A percentile compares a stretch with the other conserved stretches of the same genome.
These are phyloP conservation scores for Alternaria gansuensis DNA, from an alignment of 2,329 filamentous ascomycete genomes.

Conservation along the genomic window DNA sequence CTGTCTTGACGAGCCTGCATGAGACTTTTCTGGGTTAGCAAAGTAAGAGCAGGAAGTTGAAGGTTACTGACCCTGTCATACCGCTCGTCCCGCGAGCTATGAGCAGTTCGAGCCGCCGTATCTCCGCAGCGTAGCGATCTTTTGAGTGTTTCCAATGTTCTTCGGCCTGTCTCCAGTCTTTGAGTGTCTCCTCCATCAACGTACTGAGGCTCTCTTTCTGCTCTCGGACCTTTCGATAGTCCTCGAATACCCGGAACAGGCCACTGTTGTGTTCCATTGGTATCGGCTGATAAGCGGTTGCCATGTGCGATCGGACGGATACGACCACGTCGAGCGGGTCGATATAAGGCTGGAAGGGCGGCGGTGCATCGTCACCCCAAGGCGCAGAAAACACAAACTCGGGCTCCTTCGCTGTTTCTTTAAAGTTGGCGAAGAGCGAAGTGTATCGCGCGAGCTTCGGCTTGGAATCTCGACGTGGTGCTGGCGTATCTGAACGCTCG, in stretches of 20 bases:
- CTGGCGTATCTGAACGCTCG: conserved; percentile 44
- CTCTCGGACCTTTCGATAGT: conserved; percentile 50
- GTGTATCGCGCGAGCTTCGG: conserved; percentile 55
- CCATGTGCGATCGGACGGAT: conserved; percentile 41
- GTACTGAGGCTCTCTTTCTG: conserved; percentile 46
- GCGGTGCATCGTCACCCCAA: conserved; percentile 38
- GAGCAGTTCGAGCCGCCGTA: conserved; percentile 57
- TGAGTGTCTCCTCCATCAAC: conserved; percentile 40
- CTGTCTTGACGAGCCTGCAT: conserved; percentile 55
- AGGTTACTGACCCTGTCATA: conserved; percentile 45
- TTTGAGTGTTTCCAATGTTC: conserved; percentile 47
- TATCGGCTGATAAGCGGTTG: conserved; percentile 34
- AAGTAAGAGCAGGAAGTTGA: background rate
- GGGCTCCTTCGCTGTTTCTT: conserved; percentile 29
- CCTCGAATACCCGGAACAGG: conserved; percentile 56
- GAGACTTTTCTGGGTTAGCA: conserved; percentile 37
- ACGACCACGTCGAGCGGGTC: conserved; percentile 41
- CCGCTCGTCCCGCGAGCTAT: conserved; percentile 55
- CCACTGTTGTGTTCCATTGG: conserved; percentile 48
- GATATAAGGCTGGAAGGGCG: conserved; percentile 25
- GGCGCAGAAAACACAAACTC: conserved; percentile 43
- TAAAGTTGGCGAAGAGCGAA: conserved; percentile 43
- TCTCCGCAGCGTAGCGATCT: conserved; percentile 52
- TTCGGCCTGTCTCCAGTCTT: conserved; percentile 41
- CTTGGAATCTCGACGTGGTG: conserved; percentile 47